Evolutionary conservation across 768 basidiomycete genomes (phyloP), one percentile per base, ranked within the genome.

Genomic region (Mycena rosella): DNA sequence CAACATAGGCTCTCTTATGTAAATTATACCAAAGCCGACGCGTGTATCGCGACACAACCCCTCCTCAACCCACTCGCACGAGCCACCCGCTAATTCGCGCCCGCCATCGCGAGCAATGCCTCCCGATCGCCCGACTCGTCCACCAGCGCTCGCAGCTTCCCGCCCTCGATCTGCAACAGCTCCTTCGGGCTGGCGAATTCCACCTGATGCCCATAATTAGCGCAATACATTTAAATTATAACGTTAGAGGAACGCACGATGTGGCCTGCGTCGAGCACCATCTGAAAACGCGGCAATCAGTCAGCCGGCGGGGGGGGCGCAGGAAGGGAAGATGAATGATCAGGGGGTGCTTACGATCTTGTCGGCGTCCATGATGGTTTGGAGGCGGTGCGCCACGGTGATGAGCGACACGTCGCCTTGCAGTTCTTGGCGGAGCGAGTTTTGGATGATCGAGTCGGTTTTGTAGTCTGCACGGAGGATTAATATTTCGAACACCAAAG

Each of bases 121-220:
- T 85, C 83, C 67, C 76, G 85, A 68, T 90, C 89, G 18, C 81
- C 85, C 36, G 86, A 88, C 70, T 88, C 86, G 49, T 89, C 85
- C 1, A 91, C 86, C 24, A 91, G 76, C 1, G 84, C 79, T 52
- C 83, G 82, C 27, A 90, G 75, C 73, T 79, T 79, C 11, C 89
- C 86, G 24, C 78, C 77, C 52, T 86, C 74, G n/a, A 87, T 86
- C 60, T 78, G 76, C 27, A 92, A 82, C 59, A 93, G 77, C 27
- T 81, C 73, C 22, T 67, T 67, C 0, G 89, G 89, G 40, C 80
- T 80, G 70, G 87, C 88, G 66, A 84, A 89, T 67, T 90, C 88
- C 47, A 87, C 76, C 81, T 81, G 5, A 32, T 14, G 18, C 42
- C 14, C 24, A 38, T 48, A 14, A 15, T 45, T 40, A 27, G 42